phyloP scores from a whole-genome alignment of 495 filamentous ascomycete genomes.

The Podospora pseudoanserina region DNA sequence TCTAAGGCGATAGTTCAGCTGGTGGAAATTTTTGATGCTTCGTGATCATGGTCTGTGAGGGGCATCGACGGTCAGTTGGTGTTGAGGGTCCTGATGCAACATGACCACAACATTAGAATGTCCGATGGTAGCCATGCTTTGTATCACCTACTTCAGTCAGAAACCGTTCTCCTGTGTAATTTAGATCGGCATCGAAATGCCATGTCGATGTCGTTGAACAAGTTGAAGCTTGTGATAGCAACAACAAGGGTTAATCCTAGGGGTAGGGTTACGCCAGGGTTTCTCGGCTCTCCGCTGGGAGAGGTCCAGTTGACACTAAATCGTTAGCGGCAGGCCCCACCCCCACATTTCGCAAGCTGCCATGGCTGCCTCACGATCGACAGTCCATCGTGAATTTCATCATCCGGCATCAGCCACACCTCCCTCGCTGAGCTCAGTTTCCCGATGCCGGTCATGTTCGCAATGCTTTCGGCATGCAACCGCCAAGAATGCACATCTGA shows the following conservation, averaged over 20 bases:
- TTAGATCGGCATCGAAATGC: neutral
- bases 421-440: slow-evolving; percentile 4
- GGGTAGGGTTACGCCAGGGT: slow-evolving; percentile 4
- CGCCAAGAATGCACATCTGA: neutral
- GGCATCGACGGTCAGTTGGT: neutral
- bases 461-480: neutral
- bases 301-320: neutral
- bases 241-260: neutral
- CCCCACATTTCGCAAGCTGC: neutral
- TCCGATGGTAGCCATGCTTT: neutral
- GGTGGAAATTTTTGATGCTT: neutral
- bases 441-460: neutral
- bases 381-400: neutral
- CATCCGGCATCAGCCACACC: slow-evolving; percentile 9
- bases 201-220: neutral
- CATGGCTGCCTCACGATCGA: neutral
- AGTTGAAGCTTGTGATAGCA: slow-evolving; percentile 2
- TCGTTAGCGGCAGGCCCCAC: neutral
- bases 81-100: neutral
- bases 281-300: slow-evolving; percentile 2
- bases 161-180: neutral
- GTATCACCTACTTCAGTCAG: neutral
- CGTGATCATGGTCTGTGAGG: neutral
- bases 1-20: neutral
- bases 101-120: neutral